Percentiles rank a stretch among this genome's conserved stretches.
Evolutionary conservation across 805 yeast species (phyloP).

Genomic region (Sugiyamaella valdiviana): DNA sequence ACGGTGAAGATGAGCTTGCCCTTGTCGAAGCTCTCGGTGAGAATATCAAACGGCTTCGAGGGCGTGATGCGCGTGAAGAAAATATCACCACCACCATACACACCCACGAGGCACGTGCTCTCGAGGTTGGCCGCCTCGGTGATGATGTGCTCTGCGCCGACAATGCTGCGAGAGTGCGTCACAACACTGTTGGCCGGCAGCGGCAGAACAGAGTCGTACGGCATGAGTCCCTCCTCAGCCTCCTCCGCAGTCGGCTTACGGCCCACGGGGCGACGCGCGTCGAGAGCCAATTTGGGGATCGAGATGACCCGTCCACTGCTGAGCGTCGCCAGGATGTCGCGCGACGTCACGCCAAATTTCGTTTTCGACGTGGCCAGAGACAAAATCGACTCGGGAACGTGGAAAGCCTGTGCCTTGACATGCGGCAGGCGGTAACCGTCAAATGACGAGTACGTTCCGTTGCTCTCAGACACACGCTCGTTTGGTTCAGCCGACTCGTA

Average conservation of each 20-base stretch:
- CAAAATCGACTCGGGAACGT: constrained; percentile 50
- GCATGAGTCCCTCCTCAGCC: constrained; percentile 52
- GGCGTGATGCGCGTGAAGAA: constrained; percentile 78
- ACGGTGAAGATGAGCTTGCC: constrained; percentile 57
- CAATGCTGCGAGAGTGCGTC: constrained; percentile 45
- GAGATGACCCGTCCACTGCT: constrained; percentile 56
- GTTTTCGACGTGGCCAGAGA: constrained; percentile 52
- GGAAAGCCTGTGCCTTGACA: constrained; percentile 50
- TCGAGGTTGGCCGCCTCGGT: constrained; percentile 67
- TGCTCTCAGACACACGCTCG: constrained; percentile 30
- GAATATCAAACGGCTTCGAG: constrained; percentile 73
- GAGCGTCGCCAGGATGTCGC: constrained; percentile 56
- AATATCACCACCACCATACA: constrained; percentile 49
- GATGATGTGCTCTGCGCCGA: constrained; percentile 32
- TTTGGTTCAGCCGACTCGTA: constrained; percentile 62
- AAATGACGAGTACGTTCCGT: constrained; percentile 33
- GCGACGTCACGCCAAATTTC: constrained; percentile 59
- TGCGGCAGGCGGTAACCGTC: constrained; percentile 39
- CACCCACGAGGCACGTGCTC: constrained; percentile 64
- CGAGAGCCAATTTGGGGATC: constrained; percentile 64
- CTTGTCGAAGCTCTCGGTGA: constrained; percentile 63
- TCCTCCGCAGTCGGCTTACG: constrained; percentile 47
- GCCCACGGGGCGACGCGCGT: constrained; percentile 62
- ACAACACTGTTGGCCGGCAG: constrained; percentile 45
- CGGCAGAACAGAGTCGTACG: constrained; percentile 60